Percentiles rank a stretch among this genome's conserved stretches.
Conservation (phyloP, 495 filamentous ascomycete species). For the Penicillium egyptiacum region DNA sequence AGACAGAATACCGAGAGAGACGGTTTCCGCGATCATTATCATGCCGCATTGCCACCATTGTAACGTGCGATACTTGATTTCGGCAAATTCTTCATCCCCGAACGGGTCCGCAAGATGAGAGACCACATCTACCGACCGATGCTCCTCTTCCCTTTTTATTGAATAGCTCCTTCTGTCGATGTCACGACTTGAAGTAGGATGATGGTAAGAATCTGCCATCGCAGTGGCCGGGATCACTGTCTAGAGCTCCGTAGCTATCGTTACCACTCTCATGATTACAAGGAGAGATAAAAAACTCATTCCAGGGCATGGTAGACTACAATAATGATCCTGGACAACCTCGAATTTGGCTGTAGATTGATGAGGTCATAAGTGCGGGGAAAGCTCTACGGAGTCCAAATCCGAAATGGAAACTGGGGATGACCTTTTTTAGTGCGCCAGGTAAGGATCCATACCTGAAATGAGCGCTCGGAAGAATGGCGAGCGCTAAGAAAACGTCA, state of each 20-base stretch:
- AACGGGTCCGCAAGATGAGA: slow-evolving; percentile 22
- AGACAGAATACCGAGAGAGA: slow-evolving; percentile 61
- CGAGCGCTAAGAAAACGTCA: too few species aligned
- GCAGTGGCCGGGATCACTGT: neutral
- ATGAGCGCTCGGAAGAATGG: too few species aligned
- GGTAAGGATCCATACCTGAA: too few species aligned
- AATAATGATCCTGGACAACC: neutral
- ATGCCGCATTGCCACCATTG: slow-evolving; percentile 38
- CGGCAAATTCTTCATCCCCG: slow-evolving; percentile 27
- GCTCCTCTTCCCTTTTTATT: neutral
- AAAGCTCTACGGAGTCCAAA: neutral
- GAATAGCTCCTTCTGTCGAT: neutral
- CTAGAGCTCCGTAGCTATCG: neutral
- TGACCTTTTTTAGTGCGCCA: too few species aligned
- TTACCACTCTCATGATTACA: neutral
- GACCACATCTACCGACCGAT: neutral
- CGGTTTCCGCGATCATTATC: slow-evolving; percentile 64
- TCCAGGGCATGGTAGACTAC: neutral
- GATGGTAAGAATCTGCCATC: neutral
- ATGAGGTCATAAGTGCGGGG: slow-evolving; percentile 9
- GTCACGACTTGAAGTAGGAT: neutral
- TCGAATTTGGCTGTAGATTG: neutral
- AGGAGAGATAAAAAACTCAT: neutral
- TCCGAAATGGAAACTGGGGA: neutral
- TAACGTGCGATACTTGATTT: slow-evolving; percentile 37